These are phyloP conservation scores for Abrus precatorius DNA, from an alignment of 306 rosid genomes.

Conservation along the genomic window DNA sequence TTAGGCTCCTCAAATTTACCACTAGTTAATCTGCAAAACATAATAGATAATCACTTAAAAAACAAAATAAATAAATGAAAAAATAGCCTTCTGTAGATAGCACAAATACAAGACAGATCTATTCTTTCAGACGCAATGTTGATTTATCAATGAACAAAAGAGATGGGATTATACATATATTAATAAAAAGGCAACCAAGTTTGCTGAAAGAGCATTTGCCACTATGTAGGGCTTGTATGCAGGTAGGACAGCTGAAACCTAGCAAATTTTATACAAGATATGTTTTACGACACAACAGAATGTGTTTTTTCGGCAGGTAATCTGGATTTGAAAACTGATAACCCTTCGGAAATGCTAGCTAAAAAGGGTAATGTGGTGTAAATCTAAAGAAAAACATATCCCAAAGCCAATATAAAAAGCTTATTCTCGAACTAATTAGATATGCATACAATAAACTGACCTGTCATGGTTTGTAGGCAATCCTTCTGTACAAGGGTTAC, in stretches of 20 bases:
- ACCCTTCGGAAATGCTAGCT: neutral
- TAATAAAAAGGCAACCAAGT: conserved; percentile 3
- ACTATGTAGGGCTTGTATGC: neutral
- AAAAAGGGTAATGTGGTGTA: neutral
- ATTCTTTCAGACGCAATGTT: neutral
- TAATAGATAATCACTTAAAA: conserved; percentile 29
- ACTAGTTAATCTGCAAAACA: conserved; percentile 63
- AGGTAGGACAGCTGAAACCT: neutral
- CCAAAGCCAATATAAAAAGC: conserved; percentile 22
- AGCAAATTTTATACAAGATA: neutral
- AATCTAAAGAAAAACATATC: conserved; percentile 24
- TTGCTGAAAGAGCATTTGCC: conserved; percentile 9
- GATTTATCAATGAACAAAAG: conserved; percentile 3
- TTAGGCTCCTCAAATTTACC: conserved; percentile 78
- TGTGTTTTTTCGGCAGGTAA: conserved; percentile 10
- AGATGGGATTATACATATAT: neutral
- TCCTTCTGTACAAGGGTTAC: conserved; percentile 64
- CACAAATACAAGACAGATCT: conserved; percentile 6
- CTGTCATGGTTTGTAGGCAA: conserved; percentile 65
- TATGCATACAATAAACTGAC: conserved; percentile 53
- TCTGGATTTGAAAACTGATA: conserved; percentile 10
- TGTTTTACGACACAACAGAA: neutral
- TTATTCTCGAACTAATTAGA: conserved; percentile 11
- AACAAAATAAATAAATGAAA: neutral
- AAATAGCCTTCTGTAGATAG: neutral